Percentiles rank a stretch among this genome's conserved stretches.
phyloP scores from a whole-genome alignment of 352 stramenopile species.

The Pythium myriotylum region DNA sequence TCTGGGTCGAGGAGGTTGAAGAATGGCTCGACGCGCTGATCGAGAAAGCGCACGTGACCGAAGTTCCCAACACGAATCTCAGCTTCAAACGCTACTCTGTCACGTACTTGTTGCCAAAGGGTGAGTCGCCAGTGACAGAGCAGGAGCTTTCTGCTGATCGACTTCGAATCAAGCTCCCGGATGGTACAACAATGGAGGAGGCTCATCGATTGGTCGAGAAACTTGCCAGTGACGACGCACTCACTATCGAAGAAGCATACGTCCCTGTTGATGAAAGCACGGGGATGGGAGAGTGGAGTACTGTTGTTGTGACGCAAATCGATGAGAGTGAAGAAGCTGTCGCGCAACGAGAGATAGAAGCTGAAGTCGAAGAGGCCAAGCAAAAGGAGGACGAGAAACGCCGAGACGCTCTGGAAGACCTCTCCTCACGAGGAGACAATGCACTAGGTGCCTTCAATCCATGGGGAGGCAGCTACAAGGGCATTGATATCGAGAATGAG shows the following conservation, averaged over 20 bases:
- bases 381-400: slow-evolving; percentile 54
- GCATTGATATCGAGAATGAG: slow-evolving; percentile 62
- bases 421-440: slow-evolving; percentile 68
- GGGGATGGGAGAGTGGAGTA: slow-evolving; percentile 84
- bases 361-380: slow-evolving; percentile 40
- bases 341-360: slow-evolving; percentile 47
- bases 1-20: slow-evolving; percentile 79
- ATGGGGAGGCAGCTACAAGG: slow-evolving; percentile 85
- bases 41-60: slow-evolving; percentile 56
- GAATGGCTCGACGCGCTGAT: slow-evolving; percentile 80
- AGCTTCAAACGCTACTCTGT: slow-evolving; percentile 65
- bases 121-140: slow-evolving; percentile 45
- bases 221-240: slow-evolving; percentile 34
- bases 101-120: slow-evolving; percentile 60
- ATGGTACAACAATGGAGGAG: slow-evolving; percentile 60
- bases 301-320: slow-evolving; percentile 69
- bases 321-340: slow-evolving; percentile 76
- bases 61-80: slow-evolving; percentile 69
- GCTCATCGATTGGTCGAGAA: slow-evolving; percentile 67
- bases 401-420: slow-evolving; percentile 64
- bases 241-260: slow-evolving; percentile 39
- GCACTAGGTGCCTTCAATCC: slow-evolving; percentile 81
- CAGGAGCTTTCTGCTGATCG: slow-evolving; percentile 54
- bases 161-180: slow-evolving; percentile 68
- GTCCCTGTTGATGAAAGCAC: slow-evolving; percentile 56